Conservation (phyloP, 495 filamentous ascomycete genomes). For the Penicillium alfredii region DNA sequence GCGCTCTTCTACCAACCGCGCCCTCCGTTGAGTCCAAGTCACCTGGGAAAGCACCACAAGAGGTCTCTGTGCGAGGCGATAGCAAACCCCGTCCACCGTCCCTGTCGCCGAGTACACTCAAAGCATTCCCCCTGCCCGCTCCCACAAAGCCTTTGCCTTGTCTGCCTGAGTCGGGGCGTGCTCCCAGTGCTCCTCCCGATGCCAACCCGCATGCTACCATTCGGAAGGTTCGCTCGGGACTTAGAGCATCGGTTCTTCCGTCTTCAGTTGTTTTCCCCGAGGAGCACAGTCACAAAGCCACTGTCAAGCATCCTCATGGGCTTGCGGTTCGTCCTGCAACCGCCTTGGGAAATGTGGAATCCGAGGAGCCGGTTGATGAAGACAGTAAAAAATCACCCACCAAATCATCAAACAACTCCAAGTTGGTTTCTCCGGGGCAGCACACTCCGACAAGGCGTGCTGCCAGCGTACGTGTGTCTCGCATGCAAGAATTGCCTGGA, state of each 20-base stretch:
- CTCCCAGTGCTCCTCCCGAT: constrained; percentile 3
- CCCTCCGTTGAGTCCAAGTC: neutral
- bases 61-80: constrained; percentile 7
- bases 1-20: constrained; percentile 1
- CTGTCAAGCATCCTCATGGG: constrained; percentile 4
- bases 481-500: constrained; percentile 14
- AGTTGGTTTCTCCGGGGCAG: constrained; percentile 13
- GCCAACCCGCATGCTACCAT: constrained; percentile 3
- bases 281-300: neutral
- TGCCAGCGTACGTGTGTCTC: constrained; percentile 14
- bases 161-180: constrained; percentile 17
- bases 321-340: constrained; percentile 8
- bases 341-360: constrained; percentile 5
- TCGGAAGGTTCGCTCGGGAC: constrained; percentile 1
- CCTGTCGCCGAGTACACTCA: constrained; percentile 25
- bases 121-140: constrained; percentile 38
- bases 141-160: constrained; percentile 33
- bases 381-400: constrained; percentile 6
- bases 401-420: constrained; percentile 9
- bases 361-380: constrained; percentile 10
- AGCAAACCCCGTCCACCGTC: constrained; percentile 20
- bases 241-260: constrained; percentile 5
- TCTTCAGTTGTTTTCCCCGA: constrained; percentile 13
- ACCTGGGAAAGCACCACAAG: constrained; percentile 4
- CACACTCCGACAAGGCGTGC: constrained; percentile 10